phyloP scores from a whole-genome alignment of 805 yeast species.

The Priceomyces carsonii region DNA sequence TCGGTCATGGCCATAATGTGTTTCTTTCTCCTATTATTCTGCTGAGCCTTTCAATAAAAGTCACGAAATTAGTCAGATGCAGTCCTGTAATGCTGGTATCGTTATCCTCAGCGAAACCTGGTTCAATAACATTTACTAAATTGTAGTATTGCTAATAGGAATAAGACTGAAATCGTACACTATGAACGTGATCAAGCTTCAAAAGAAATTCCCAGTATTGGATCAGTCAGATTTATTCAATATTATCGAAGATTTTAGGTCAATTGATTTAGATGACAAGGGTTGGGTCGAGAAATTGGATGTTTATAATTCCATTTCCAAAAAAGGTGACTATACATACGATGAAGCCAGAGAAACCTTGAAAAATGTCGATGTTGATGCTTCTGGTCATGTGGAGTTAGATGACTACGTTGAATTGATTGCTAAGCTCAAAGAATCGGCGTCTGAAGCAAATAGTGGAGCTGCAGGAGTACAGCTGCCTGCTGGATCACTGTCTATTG shows the following conservation, averaged over 20 bases:
- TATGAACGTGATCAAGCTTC: constrained; percentile 46
- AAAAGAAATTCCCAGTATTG: constrained; percentile 82
- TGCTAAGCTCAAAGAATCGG: constrained; percentile 68
- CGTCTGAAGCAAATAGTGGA: constrained; percentile 21
- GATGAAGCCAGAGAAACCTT: constrained; percentile 94
- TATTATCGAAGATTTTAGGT: constrained; percentile 82
- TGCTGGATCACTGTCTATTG: constrained; percentile 22
- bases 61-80: too few relatives aligned
- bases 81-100: too few relatives aligned
- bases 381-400: constrained; percentile 94
- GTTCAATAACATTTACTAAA: too few relatives aligned
- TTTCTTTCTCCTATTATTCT: too few relatives aligned
- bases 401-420: constrained; percentile 89
- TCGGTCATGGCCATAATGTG: too few relatives aligned
- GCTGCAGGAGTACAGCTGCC: constrained; percentile 9
- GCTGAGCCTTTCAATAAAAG: too few relatives aligned
- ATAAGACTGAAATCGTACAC: too few relatives aligned
- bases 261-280: constrained; percentile 83
- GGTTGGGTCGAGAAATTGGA: constrained; percentile 94
- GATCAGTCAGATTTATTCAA: constrained; percentile 84
- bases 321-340: constrained; percentile 77
- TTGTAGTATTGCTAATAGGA: too few relatives aligned
- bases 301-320: constrained; percentile 80
- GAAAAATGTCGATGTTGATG: constrained; percentile 89
- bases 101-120: too few relatives aligned